phyloP scores from a whole-genome alignment of 2,329 filamentous ascomycete species.

The Pyrenochaeta sp. region DNA sequence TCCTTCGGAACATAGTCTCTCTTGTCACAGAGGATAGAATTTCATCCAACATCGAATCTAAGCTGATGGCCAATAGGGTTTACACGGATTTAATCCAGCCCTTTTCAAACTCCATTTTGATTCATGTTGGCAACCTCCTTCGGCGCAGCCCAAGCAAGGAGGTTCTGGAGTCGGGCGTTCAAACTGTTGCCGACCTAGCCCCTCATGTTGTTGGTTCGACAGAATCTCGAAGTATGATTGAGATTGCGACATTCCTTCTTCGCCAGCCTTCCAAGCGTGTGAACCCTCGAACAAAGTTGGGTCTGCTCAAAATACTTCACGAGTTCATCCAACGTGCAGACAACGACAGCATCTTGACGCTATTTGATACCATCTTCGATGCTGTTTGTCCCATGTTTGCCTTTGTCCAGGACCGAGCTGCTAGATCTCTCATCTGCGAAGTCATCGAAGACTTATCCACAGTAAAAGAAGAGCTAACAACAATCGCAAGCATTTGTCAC shows the following conservation, averaged over 20 bases:
- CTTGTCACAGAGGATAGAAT: slow-evolving; percentile 22
- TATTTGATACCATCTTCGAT: slow-evolving; percentile 72
- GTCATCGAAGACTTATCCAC: slow-evolving; percentile 75
- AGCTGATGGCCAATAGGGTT: slow-evolving; percentile 59
- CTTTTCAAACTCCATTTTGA: slow-evolving; percentile 72
- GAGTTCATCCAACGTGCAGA: slow-evolving; percentile 76
- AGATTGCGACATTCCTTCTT: slow-evolving; percentile 81
- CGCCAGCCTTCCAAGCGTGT: slow-evolving; percentile 85
- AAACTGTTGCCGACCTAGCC: slow-evolving; percentile 74
- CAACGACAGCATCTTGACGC: slow-evolving; percentile 61
- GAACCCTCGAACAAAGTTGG: slow-evolving; percentile 81
- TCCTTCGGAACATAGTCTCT: slow-evolving; percentile 64
- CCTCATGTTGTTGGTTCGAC: slow-evolving; percentile 53
- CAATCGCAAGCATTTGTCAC: slow-evolving; percentile 73
- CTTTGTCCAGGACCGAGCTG: slow-evolving; percentile 84
- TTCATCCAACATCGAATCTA: slow-evolving; percentile 56
- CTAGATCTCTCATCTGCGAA: slow-evolving; percentile 75
- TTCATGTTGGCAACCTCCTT: slow-evolving; percentile 58
- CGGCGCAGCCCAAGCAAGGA: slow-evolving; percentile 71
- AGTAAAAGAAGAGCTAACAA: slow-evolving; percentile 65
- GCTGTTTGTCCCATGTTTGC: slow-evolving; percentile 84
- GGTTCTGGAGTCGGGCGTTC: slow-evolving; percentile 79
- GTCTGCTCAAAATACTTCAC: slow-evolving; percentile 79
- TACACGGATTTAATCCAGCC: slow-evolving; percentile 62
- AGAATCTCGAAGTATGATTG: slow-evolving; percentile 78